Percentiles rank a stretch among this genome's conserved stretches.
Conservation (phyloP, 768 basidiomycete genomes). For the Russula emetica region DNA sequence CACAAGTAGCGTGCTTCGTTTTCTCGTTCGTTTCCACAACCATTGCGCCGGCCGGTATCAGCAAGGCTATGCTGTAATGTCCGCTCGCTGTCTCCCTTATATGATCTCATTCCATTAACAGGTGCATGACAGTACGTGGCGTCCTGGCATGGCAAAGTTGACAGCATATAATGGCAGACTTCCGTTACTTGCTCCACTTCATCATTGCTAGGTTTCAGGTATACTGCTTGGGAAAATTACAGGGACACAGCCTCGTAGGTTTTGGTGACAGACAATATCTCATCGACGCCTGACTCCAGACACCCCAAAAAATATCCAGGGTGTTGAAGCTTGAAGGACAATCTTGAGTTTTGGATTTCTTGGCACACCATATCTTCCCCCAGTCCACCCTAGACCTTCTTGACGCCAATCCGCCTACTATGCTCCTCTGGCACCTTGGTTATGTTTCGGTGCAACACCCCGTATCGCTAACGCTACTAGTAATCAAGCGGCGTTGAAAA, state of each 20-base stretch:
- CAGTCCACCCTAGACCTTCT: neutral
- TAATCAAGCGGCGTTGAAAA: constrained; percentile 4
- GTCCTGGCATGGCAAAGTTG: neutral
- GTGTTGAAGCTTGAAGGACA: neutral
- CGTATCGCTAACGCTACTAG: neutral
- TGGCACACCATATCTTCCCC: neutral
- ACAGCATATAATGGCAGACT: neutral
- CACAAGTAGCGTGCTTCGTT: constrained; percentile 14
- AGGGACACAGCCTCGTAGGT: neutral
- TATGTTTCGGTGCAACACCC: neutral
- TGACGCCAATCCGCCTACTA: neutral
- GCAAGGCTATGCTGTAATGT: constrained; percentile 3
- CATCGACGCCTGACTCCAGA: neutral
- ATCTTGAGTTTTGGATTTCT: neutral
- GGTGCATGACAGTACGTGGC: neutral
- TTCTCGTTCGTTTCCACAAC: neutral
- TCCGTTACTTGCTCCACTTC: constrained; percentile 4
- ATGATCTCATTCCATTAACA: constrained; percentile 5
- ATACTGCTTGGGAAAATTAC: constrained; percentile 6
- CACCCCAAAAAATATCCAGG: neutral
- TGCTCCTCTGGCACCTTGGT: neutral
- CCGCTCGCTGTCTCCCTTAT: constrained; percentile 2
- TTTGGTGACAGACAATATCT: neutral
- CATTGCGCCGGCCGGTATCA: neutral
- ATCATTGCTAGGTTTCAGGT: constrained; percentile 5